Evolutionary conservation across 1,139 yeast genomes (phyloP).

Genomic region (Kluyveromyces sp.): DNA sequence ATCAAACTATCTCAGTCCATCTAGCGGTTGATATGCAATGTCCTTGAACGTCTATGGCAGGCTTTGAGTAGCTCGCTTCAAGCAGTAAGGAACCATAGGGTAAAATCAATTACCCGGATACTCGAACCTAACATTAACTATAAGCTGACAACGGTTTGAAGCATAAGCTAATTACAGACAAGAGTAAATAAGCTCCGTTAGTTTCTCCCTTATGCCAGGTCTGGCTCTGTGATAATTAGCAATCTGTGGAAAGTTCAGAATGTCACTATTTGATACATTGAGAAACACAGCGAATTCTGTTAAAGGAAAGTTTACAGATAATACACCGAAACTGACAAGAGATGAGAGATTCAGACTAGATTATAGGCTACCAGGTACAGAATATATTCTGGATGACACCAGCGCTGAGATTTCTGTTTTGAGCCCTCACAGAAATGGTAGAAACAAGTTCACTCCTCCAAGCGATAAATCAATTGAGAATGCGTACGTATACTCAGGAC

Average conservation of each 20-base stretch:
- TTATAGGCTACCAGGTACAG: slow-evolving; percentile 65
- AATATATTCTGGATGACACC: slow-evolving; percentile 57
- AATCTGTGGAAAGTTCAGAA: slow-evolving; percentile 14
- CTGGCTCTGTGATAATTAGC: neutral
- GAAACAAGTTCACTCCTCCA: slow-evolving; percentile 9
- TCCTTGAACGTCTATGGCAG: too few species aligned
- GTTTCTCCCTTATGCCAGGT: too few species aligned
- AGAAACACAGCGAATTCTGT: slow-evolving; percentile 44
- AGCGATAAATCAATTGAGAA: slow-evolving; percentile 12
- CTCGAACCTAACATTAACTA: too few species aligned
- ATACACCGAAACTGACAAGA: slow-evolving; percentile 34
- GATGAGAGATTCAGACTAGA: slow-evolving; percentile 66
- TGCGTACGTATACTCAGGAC: slow-evolving; percentile 45
- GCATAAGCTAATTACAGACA: too few species aligned
- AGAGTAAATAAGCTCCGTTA: too few species aligned
- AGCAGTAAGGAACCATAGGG: too few species aligned
- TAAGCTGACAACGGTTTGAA: too few species aligned
- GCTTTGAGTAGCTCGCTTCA: too few species aligned
- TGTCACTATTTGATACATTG: slow-evolving; percentile 47
- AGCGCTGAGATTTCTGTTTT: slow-evolving; percentile 60
- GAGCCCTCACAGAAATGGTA: slow-evolving; percentile 34
- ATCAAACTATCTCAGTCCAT: too few species aligned
- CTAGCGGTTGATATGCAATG: too few species aligned
- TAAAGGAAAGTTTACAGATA: slow-evolving; percentile 35
- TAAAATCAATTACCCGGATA: too few species aligned